Percentiles rank a stretch among this genome's conserved stretches.
These are phyloP conservation scores for Noccaea caerulescens DNA, from an alignment of 345 rosid species.

Conservation along the genomic window DNA sequence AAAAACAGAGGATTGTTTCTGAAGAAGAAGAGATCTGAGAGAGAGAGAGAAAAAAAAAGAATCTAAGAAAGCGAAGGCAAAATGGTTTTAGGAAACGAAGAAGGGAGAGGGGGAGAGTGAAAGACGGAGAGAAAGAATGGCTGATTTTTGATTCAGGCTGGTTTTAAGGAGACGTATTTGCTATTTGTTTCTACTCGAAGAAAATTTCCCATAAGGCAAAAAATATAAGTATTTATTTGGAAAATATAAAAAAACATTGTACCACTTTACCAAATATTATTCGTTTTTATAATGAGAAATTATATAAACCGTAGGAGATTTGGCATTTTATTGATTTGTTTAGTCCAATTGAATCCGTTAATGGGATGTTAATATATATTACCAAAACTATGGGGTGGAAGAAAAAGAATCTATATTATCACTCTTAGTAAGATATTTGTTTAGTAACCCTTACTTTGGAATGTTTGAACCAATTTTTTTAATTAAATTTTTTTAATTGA, in stretches of 20 bases:
- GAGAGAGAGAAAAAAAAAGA: conserved; percentile 3
- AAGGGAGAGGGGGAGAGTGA: conserved; percentile 42
- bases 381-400: neutral
- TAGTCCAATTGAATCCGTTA: conserved; percentile 12
- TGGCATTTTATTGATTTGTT: neutral
- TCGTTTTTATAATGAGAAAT: neutral
- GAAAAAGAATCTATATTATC: no score
- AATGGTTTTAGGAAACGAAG: conserved; percentile 21
- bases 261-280: conserved; percentile 11
- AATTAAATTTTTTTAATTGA: neutral
- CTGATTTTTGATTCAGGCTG: conserved; percentile 22
- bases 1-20: conserved; percentile 23
- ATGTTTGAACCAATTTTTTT: neutral
- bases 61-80: conserved; percentile 15
- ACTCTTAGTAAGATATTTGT: neutral
- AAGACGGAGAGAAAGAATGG: conserved; percentile 33
- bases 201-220: neutral
- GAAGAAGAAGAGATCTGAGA: conserved; percentile 25
- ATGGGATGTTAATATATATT: conserved; percentile 16
- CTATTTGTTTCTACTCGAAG: conserved; percentile 38
- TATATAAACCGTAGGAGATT: neutral
- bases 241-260: conserved; percentile 15
- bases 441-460: neutral
- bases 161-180: conserved; percentile 43
- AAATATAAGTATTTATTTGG: neutral